phyloP scores from a whole-genome alignment of 2,329 filamentous ascomycete genomes.

The Fusarium caatingaense region DNA sequence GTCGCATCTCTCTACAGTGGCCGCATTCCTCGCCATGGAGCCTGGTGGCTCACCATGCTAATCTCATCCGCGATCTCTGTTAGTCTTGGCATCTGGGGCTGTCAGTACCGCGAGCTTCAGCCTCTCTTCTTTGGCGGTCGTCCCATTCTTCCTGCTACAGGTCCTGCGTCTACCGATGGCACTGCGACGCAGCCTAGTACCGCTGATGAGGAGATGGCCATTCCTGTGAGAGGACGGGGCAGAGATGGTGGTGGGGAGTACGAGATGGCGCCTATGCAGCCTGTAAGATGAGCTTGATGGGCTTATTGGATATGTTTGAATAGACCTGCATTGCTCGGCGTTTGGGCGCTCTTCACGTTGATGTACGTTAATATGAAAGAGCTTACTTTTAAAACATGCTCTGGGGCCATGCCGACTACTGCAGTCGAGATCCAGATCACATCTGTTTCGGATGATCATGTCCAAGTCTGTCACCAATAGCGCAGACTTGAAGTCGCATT shows the following conservation, averaged over 20 bases:
- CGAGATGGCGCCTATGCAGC: conserved; percentile 67
- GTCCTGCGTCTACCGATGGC: conserved; percentile 4
- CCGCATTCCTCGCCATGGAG: conserved; percentile 77
- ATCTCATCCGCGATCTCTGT: conserved; percentile 59
- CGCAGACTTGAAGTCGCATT: neutral
- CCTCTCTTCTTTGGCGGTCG: conserved; percentile 87
- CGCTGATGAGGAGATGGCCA: conserved; percentile 62
- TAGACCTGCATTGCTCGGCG: conserved; percentile 53
- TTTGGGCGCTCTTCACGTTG: conserved; percentile 40
- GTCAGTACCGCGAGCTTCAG: conserved; percentile 87
- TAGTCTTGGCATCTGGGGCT: conserved; percentile 86
- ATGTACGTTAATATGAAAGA: conserved; percentile 12
- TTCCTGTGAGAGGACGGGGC: conserved; percentile 63
- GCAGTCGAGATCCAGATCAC: neutral
- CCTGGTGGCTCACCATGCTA: conserved; percentile 83
- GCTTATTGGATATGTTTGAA: conserved; percentile 34
- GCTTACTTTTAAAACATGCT: neutral
- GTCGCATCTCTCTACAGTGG: conserved; percentile 82
- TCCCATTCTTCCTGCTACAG: conserved; percentile 50
- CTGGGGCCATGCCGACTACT: neutral
- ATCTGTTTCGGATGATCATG: neutral
- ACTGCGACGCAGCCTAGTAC: conserved; percentile 37
- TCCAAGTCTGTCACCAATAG: neutral
- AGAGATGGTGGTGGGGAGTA: conserved; percentile 70
- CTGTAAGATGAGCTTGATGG: conserved; percentile 37